Evolutionary conservation across 495 filamentous ascomycete genomes (phyloP), one percentile per base, ranked within the genome.

Genomic region (Daldinia grandis): DNA sequence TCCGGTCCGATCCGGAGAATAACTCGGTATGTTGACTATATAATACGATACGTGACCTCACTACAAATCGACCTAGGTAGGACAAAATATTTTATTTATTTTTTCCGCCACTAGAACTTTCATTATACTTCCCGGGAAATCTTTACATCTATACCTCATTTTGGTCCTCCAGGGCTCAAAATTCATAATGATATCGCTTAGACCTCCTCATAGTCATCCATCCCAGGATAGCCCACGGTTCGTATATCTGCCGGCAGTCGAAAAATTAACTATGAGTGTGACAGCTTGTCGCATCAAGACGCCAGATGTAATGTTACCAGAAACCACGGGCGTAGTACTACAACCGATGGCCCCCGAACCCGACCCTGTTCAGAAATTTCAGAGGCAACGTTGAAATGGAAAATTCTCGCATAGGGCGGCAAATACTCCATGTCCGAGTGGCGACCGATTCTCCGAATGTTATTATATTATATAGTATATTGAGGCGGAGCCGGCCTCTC

Each of bases 271-370:
- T 24, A 24, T 14, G 12, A 10, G 19, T 38, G 42, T 25, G 30
- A 62, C 42, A 37, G 37, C 35, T 33, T 68, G 21, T n/a, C 8
- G 8, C 53, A 37, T n/a, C 14, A 21, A 21, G n/a, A 30, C 24
- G 30, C 44, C 33, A 24, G 53, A 58, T 27, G 25, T 28, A 69
- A 53, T 54, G 51, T 54, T 38, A 21, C 25, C 54, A 9, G 49
- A 27, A 30, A 47, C 24, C 42, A 64, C 67, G 67, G 67, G 12
- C 53, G 47, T 69, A 69, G 60, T 69, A 69, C 60, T 64, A 64
- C 50, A 40, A 31, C 61, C 67, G 67, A 64, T 21, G 42, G 14
- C 35, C n/a, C 27, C 51, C 30, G 50, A 38, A 64, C 15, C 5
- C 61, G 35, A 31, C 9, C 17, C 42, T 4, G 7, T 47, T 47